These are phyloP conservation scores for Ganoderma resinaceum DNA, from an alignment of 1,284 basidiomycete genomes.

Conservation along the genomic window DNA sequence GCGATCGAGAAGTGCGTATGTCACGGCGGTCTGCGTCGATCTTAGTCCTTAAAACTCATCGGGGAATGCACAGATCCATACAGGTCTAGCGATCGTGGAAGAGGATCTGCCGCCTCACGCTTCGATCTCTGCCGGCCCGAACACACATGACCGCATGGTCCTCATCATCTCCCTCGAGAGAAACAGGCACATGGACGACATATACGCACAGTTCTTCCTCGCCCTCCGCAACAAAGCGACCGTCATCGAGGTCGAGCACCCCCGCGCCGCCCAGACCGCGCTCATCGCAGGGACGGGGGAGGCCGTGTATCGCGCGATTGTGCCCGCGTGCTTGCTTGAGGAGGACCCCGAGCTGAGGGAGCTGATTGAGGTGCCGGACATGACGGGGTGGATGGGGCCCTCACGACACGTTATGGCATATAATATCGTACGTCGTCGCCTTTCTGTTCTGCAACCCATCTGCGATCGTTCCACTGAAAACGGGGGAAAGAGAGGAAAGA, in stretches of 20 bases:
- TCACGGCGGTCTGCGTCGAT: too few species aligned
- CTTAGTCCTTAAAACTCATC: too few species aligned
- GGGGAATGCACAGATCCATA: neutral
- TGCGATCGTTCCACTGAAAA: neutral
- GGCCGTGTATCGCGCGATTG: slow-evolving; percentile 55
- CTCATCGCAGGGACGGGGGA: slow-evolving; percentile 53
- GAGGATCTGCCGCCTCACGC: neutral
- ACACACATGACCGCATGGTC: slow-evolving; percentile 21
- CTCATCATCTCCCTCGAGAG: slow-evolving; percentile 28
- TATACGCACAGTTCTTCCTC: slow-evolving; percentile 24
- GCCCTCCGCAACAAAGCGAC: slow-evolving; percentile 22
- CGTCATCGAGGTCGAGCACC: slow-evolving; percentile 12
- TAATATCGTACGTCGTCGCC: slow-evolving; percentile 43
- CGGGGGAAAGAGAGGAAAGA: slow-evolving; percentile 43
- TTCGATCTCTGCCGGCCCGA: neutral
- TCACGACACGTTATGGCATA: slow-evolving; percentile 51
- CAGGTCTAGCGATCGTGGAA: neutral
- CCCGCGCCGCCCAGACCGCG: slow-evolving; percentile 7
- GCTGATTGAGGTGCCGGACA: slow-evolving; percentile 49
- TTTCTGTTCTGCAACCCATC: neutral
- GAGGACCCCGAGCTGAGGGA: slow-evolving; percentile 55
- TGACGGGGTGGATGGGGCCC: slow-evolving; percentile 54
- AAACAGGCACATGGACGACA: slow-evolving; percentile 7
- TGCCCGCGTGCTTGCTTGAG: slow-evolving; percentile 54
- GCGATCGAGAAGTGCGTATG: slow-evolving; percentile 13